These are phyloP conservation scores for Beauveria rudraprayagi DNA, from an alignment of 2,329 filamentous ascomycete species.

Conservation along the genomic window DNA sequence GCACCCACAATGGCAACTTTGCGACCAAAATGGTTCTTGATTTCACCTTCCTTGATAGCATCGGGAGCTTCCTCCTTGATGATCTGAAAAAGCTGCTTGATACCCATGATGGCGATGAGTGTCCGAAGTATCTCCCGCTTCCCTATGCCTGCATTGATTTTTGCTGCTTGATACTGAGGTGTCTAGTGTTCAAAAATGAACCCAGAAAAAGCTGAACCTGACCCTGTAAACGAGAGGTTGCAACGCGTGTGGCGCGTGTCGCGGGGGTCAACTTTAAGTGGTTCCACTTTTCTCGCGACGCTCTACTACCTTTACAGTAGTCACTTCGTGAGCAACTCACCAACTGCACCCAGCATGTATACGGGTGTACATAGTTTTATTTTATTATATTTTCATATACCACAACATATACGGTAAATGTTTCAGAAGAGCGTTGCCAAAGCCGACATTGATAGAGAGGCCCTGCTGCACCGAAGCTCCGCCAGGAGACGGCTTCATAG, in stretches of 20 bases:
- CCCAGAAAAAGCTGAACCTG: background rate
- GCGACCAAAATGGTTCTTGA: slow-evolving; percentile 97
- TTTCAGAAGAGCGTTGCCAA: slow-evolving; percentile 5
- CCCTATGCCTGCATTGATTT: background rate
- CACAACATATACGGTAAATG: background rate
- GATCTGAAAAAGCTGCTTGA: slow-evolving; percentile 69
- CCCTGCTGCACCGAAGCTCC: slow-evolving; percentile 1
- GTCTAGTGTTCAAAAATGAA: background rate
- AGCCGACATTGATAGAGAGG: slow-evolving; percentile 1
- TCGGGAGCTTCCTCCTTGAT: slow-evolving; percentile 92
- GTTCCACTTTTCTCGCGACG: slow-evolving; percentile 13
- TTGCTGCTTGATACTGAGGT: background rate
- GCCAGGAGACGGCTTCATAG: slow-evolving; percentile 4
- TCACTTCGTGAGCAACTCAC: slow-evolving; percentile 3
- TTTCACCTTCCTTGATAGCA: slow-evolving; percentile 91
- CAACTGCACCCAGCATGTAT: background rate
- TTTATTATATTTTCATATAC: background rate
- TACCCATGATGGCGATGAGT: slow-evolving; percentile 42
- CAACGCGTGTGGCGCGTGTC: slow-evolving; percentile 9
- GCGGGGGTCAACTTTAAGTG: slow-evolving; percentile 13
- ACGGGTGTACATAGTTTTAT: background rate
- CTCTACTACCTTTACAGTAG: background rate
- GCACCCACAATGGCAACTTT: slow-evolving; percentile 88
- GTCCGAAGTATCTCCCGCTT: background rate
- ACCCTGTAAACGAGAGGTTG: background rate